Conservation (phyloP, 176 grass and related monocot genomes). For the Musa schizocarpa region DNA sequence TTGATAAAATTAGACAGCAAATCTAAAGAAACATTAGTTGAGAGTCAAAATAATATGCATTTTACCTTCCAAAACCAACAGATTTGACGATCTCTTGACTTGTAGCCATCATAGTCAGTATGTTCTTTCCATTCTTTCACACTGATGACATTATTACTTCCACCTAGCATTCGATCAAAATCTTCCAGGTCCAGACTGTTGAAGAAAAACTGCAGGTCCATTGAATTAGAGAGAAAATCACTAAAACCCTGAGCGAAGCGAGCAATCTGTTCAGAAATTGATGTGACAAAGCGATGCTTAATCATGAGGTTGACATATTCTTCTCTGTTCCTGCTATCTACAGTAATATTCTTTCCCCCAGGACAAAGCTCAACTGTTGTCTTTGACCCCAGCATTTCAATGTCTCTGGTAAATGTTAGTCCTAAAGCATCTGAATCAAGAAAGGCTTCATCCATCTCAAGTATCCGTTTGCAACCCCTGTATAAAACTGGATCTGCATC, state of each 20-base stretch:
- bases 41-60: neutral
- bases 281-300: constrained; percentile 75
- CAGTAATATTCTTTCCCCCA: constrained; percentile 68
- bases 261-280: constrained; percentile 59
- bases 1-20: neutral
- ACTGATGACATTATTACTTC: constrained; percentile 45
- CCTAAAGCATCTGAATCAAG: constrained; percentile 64
- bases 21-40: neutral
- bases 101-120: constrained; percentile 94
- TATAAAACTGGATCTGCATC: constrained; percentile 72
- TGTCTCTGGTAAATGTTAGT: constrained; percentile 72
- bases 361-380: constrained; percentile 64
- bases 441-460: constrained; percentile 75
- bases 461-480: constrained; percentile 72
- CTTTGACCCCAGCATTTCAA: constrained; percentile 63
- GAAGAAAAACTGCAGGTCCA: constrained; percentile 58
- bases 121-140: constrained; percentile 91
- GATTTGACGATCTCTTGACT: constrained; percentile 65
- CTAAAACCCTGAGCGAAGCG: constrained; percentile 72
- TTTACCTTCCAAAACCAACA: constrained; percentile 95
- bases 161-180: constrained; percentile 74
- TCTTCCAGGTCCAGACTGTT: constrained; percentile 78
- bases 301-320: constrained; percentile 81
- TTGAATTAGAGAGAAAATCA: constrained; percentile 59
- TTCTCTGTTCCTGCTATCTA: constrained; percentile 73